Percentiles rank a stretch among this genome's conserved stretches.
phyloP scores from a whole-genome alignment of 495 filamentous ascomycete genomes.

The Penicillium paradoxum region DNA sequence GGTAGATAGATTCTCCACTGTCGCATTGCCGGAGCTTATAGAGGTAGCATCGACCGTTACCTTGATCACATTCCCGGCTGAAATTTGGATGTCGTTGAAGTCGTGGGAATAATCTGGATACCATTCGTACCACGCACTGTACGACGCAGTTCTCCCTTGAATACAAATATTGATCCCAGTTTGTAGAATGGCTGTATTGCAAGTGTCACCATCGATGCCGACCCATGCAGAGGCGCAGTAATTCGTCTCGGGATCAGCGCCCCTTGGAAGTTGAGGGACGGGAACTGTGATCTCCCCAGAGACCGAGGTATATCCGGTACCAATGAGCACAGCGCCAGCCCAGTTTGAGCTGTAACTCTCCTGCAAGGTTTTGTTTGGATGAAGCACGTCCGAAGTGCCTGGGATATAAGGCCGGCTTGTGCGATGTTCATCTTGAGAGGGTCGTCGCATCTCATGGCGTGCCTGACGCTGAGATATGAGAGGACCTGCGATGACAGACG shows the following conservation, averaged over 20 bases:
- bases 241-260: slow-evolving; percentile 34
- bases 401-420: slow-evolving; percentile 14
- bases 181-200: slow-evolving; percentile 48
- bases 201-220: slow-evolving; percentile 53
- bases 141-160: slow-evolving; percentile 27
- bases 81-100: slow-evolving; percentile 46
- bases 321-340: slow-evolving; percentile 50
- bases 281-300: slow-evolving; percentile 49
- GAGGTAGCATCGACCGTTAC: slow-evolving; percentile 46
- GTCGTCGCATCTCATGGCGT: slow-evolving; percentile 11
- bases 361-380: slow-evolving; percentile 24
- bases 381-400: slow-evolving; percentile 20
- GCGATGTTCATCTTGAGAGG: slow-evolving; percentile 4
- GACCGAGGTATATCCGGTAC: slow-evolving; percentile 41
- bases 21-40: slow-evolving; percentile 42
- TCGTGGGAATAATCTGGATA: slow-evolving; percentile 50
- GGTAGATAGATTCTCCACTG: slow-evolving; percentile 47
- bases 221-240: slow-evolving; percentile 57
- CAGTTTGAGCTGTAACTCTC: slow-evolving; percentile 48
- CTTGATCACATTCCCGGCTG: slow-evolving; percentile 48
- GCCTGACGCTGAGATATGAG: slow-evolving; percentile 9
- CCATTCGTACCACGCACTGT: slow-evolving; percentile 59
- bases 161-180: slow-evolving; percentile 54
- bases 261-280: slow-evolving; percentile 36
- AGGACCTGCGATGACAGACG: slow-evolving; percentile 21